Conservation (phyloP, 2,329 filamentous ascomycete species). For the Cordyceps pruinosa region DNA sequence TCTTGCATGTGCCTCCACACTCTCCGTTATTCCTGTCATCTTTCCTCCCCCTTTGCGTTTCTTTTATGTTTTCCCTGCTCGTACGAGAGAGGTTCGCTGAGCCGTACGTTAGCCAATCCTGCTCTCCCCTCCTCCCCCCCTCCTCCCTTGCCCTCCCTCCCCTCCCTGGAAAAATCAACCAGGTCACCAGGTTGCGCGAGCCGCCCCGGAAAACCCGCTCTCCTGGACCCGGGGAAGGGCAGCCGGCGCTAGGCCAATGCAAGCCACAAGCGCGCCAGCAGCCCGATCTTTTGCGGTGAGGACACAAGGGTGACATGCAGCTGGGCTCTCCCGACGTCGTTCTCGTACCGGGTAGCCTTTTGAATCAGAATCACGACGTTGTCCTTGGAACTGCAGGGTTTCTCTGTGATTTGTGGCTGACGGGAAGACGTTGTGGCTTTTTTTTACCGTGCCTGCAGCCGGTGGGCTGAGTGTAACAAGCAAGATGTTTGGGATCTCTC, state of each 20-base stretch:
- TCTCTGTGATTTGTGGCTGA: neutral
- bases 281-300: constrained; percentile 7
- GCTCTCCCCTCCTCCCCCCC: neutral
- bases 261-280: constrained; percentile 1
- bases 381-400: neutral
- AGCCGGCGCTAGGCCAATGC: constrained; percentile 1
- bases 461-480: too few species aligned
- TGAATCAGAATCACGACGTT: too few species aligned
- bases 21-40: neutral
- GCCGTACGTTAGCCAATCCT: neutral
- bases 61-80: neutral
- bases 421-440: neutral
- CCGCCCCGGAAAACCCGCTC: constrained; percentile 1
- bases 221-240: constrained; percentile 5
- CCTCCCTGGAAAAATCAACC: neutral
- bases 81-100: too few species aligned
- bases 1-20: neutral
- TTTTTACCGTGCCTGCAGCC: too few species aligned
- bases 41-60: neutral
- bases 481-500: too few species aligned
- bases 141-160: too few species aligned
- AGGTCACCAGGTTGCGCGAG: constrained; percentile 1
- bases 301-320: neutral
- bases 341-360: too few species aligned
- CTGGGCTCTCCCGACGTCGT: too few species aligned